phyloP scores from a whole-genome alignment of 208 protist species.

The Angomonas deanei region DNA sequence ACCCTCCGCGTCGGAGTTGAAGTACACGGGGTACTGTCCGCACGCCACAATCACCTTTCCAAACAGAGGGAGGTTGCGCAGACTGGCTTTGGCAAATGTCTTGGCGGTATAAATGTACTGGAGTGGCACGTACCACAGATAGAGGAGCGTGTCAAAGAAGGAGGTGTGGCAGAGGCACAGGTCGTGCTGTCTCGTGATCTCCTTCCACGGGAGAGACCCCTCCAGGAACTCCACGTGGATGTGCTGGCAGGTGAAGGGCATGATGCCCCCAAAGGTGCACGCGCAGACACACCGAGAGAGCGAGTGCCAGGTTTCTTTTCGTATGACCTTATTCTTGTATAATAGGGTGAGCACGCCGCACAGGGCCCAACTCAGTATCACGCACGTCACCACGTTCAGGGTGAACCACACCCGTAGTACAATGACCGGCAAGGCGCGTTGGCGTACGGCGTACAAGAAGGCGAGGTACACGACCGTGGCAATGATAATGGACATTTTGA shows the following conservation, averaged over 20 bases:
- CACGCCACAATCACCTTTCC: constrained; percentile 59
- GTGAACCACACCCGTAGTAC: constrained; percentile 65
- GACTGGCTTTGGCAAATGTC: constrained; percentile 66
- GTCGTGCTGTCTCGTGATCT: constrained; percentile 46
- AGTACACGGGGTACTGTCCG: constrained; percentile 84
- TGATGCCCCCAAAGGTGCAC: constrained; percentile 34
- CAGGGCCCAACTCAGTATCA: constrained; percentile 26
- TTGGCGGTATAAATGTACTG: constrained; percentile 46
- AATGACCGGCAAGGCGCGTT: constrained; percentile 35
- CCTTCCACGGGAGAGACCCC: constrained; percentile 41
- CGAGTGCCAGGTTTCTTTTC: constrained; percentile 18
- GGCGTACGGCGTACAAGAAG: constrained; percentile 40
- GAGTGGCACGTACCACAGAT: constrained; percentile 47
- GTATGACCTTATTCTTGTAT: constrained; percentile 18
- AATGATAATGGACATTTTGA: constrained; percentile 6
- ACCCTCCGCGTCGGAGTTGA: constrained; percentile 36
- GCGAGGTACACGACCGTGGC: constrained; percentile 27
- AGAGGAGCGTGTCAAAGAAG: constrained; percentile 83
- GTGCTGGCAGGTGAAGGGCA: constrained; percentile 49
- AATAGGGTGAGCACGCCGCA: constrained; percentile 18
- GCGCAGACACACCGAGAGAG: constrained; percentile 34
- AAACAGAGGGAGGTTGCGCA: constrained; percentile 71
- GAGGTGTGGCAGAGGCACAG: constrained; percentile 79
- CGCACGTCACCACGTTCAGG: constrained; percentile 28
- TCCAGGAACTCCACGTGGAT: constrained; percentile 55